Percentiles rank a stretch among this genome's conserved stretches.
Conservation (phyloP, 1,284 basidiomycete genomes). For the Puccinia polysora region DNA sequence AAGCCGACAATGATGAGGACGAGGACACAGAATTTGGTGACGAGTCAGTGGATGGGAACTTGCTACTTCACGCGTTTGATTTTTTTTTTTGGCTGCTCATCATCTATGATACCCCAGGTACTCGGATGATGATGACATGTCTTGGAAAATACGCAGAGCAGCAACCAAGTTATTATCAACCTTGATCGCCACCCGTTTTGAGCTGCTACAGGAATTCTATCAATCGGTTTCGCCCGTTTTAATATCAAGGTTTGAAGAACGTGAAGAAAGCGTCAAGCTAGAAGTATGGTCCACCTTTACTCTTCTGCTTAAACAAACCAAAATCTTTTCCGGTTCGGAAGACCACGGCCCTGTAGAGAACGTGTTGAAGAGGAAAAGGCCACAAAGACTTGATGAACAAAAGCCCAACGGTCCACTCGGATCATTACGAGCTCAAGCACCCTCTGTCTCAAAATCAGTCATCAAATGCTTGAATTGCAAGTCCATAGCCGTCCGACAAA, state of each 20-base stretch:
- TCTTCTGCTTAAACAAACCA: slow-evolving; percentile 72
- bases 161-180: slow-evolving; percentile 83
- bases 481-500: slow-evolving; percentile 74
- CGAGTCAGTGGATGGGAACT: slow-evolving; percentile 57
- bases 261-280: slow-evolving; percentile 90
- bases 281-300: slow-evolving; percentile 87
- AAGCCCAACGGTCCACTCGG: slow-evolving; percentile 35
- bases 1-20: slow-evolving; percentile 60
- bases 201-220: slow-evolving; percentile 73
- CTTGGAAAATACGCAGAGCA: slow-evolving; percentile 91
- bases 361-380: slow-evolving; percentile 40
- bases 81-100: not conserved
- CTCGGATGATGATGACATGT: slow-evolving; percentile 97
- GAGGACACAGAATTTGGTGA: slow-evolving; percentile 74
- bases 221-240: slow-evolving; percentile 78
- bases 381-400: slow-evolving; percentile 13
- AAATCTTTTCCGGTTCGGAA: slow-evolving; percentile 55
- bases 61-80: slow-evolving; percentile 7
- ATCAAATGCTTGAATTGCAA: slow-evolving; percentile 80
- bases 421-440: slow-evolving; percentile 69
- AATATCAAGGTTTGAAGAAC: slow-evolving; percentile 83
- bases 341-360: slow-evolving; percentile 39
- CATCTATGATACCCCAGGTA: slow-evolving; percentile 61
- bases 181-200: slow-evolving; percentile 79
- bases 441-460: slow-evolving; percentile 71